These are phyloP conservation scores for Hypoxylon sp. DNA, from an alignment of 2,329 filamentous ascomycete genomes.

Conservation along the genomic window DNA sequence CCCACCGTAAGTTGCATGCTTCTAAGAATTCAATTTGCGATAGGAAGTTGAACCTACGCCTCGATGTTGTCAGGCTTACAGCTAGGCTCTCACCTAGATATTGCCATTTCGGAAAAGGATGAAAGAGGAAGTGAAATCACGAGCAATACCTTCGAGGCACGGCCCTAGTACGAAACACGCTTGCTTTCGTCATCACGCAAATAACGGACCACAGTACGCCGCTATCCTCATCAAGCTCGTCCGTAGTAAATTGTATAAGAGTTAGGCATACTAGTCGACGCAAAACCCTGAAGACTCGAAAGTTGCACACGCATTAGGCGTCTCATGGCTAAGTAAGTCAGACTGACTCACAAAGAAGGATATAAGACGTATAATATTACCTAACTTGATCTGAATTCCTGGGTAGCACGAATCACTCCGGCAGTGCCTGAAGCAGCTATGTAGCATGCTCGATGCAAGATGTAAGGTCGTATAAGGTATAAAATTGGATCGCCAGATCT, in stretches of 20 bases:
- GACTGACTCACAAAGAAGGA: conserved; percentile 16
- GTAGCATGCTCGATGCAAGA: conserved; percentile 1
- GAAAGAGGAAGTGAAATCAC: conserved; percentile 23
- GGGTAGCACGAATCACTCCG: conserved; percentile 18
- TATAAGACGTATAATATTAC: conserved; percentile 20
- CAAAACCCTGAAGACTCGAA: conserved; percentile 22
- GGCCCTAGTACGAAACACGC: conserved; percentile 9
- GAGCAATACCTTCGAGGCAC: conserved; percentile 6
- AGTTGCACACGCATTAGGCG: conserved; percentile 33
- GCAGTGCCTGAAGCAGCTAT: conserved; percentile 4
- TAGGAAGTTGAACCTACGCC: conserved; percentile 45
- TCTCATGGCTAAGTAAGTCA: conserved; percentile 9
- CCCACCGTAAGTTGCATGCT: conserved; percentile 16
- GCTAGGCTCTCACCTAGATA: conserved; percentile 31
- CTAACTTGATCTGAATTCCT: conserved; percentile 11
- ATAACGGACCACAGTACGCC: conserved; percentile 1
- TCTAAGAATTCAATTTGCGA: conserved; percentile 29
- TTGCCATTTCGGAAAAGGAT: conserved; percentile 12
- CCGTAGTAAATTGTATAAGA: neutral
- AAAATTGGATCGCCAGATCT: conserved; percentile 18
- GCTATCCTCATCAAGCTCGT: conserved; percentile 6
- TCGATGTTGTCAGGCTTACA: conserved; percentile 35
- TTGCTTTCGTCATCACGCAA: conserved; percentile 10
- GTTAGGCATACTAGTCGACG: conserved; percentile 23
- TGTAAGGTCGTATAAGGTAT: conserved; percentile 9